Base-by-base conservation (phyloP, 306 rosid genomes). In the peach (Prunus persica) region DNA sequence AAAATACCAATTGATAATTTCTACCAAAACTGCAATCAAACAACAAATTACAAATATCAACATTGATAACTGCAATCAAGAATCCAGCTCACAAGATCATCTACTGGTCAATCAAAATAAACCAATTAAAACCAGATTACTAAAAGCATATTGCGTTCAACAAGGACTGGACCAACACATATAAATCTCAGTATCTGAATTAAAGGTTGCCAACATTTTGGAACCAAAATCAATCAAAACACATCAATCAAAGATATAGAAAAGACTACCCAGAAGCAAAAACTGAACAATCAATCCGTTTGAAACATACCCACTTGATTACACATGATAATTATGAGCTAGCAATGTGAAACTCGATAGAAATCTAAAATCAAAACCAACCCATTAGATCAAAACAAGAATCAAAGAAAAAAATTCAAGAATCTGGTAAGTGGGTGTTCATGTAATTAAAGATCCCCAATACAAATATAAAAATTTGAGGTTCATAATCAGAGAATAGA, bases 311-410 rank as follows among this genome's bases (percentile, higher is more conserved):
- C 83, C 82, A 82, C 76, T 68, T 71, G 78, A 82, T 57, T 77
- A 80, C 41, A 73, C 25, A 22, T 3, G 41, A 79, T 46, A 73
- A 77, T 27, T 72, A 11, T 47, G 80, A 79, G 70, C 50, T 60
- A 67, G 79, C 84, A 50, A 81, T 18, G 30, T 34, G 66, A 88
- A 88, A 76, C 71, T 56, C 82, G 16, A 55, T 27, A 46, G 69
- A 73, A 75, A 80, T 72, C 27, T 77, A 46, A 79, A 80, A 73
- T 70, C 60, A n/a, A 78, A 73, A 79, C 41, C 55, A 67, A 76
- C 54, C 84, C 73, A 82, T 54, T 58, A 80, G 85, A 91, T 91
- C 90, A 81, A 78, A 58, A 80, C 34, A 85, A 78, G 51, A 76
- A 81, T 84, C 52, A 69, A 72, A 57, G n/a, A 72, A 67, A 68